Evolutionary conservation across 345 rosid genomes (phyloP).

Genomic region (Camelina sativa): DNA sequence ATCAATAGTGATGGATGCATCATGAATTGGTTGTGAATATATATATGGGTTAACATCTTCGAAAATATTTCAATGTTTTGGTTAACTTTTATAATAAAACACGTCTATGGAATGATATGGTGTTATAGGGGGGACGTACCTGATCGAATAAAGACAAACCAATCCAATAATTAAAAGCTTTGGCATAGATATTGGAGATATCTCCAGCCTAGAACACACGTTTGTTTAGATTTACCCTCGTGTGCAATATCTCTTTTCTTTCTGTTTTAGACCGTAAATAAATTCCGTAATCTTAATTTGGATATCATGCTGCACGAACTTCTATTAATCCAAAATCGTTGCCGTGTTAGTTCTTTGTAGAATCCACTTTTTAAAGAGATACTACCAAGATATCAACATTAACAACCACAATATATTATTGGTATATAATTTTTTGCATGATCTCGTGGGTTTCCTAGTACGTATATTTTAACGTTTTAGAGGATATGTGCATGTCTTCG

Average conservation of each 20-base stretch:
- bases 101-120: slow-evolving; percentile 15
- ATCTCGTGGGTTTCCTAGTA: slow-evolving; percentile 27
- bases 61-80: not conserved
- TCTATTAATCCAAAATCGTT: slow-evolving; percentile 28
- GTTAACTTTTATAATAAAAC: too few species aligned
- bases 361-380: slow-evolving; percentile 16
- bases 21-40: not conserved
- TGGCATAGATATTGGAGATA: slow-evolving; percentile 29
- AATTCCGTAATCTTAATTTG: slow-evolving; percentile 31
- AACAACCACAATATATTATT: slow-evolving; percentile 10
- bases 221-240: slow-evolving; percentile 44
- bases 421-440: slow-evolving; percentile 17
- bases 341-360: slow-evolving; percentile 1
- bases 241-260: slow-evolving; percentile 32
- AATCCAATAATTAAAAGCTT: slow-evolving; percentile 23
- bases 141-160: slow-evolving; percentile 35
- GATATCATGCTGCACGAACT: slow-evolving; percentile 43
- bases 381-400: slow-evolving; percentile 29
- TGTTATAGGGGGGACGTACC: slow-evolving; percentile 28
- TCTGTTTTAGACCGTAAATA: slow-evolving; percentile 19
- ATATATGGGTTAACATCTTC: not conserved
- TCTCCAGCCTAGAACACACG: slow-evolving; percentile 46
- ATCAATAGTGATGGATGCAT: not conserved
- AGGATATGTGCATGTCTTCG: slow-evolving; percentile 14
- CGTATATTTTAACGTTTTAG: not conserved